Percentiles rank a stretch among this genome's conserved stretches.
phyloP scores from a whole-genome alignment of 139 green algal genomes.

The Micromonas commoda region DNA sequence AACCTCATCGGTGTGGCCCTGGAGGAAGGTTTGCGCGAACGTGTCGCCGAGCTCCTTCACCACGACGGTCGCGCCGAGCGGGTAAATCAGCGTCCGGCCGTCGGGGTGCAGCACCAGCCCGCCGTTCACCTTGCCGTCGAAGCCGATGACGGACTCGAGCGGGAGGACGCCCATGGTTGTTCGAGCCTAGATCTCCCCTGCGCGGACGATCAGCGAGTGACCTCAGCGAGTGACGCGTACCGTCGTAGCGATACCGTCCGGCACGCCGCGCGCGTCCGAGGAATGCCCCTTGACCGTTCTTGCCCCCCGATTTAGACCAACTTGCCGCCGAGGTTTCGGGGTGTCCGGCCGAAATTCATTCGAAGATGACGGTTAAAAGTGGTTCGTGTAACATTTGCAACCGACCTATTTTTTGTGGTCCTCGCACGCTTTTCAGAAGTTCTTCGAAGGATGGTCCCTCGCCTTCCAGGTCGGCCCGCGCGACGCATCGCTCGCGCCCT shows the following conservation, averaged over 20 bases:
- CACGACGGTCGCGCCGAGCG: slow-evolving; percentile 70
- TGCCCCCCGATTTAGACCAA: not conserved
- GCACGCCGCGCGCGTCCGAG: not conserved
- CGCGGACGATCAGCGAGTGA: not conserved
- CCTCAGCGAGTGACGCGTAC: not conserved
- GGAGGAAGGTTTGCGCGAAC: slow-evolving; percentile 48
- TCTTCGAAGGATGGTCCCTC: not conserved
- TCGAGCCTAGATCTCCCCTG: no score
- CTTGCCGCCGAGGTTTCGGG: not conserved
- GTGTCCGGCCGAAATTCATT: no score
- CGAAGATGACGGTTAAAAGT: no score
- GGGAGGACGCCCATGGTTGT: slow-evolving; percentile 23
- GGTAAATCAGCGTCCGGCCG: slow-evolving; percentile 64
- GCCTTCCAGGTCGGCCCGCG: no score
- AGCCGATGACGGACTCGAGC: slow-evolving; percentile 48
- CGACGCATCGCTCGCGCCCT: no score
- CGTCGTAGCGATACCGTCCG: not conserved
- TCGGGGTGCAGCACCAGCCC: slow-evolving; percentile 68
- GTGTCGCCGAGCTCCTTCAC: slow-evolving; percentile 48
- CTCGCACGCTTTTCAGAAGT: not conserved
- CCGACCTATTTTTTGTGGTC: no score
- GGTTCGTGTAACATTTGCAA: no score
- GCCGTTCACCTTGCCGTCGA: slow-evolving; percentile 55
- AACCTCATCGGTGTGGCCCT: slow-evolving; percentile 61
- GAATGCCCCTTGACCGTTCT: not conserved